These are phyloP conservation scores for Obba rivulosa DNA, from an alignment of 768 basidiomycete species.

Conservation along the genomic window DNA sequence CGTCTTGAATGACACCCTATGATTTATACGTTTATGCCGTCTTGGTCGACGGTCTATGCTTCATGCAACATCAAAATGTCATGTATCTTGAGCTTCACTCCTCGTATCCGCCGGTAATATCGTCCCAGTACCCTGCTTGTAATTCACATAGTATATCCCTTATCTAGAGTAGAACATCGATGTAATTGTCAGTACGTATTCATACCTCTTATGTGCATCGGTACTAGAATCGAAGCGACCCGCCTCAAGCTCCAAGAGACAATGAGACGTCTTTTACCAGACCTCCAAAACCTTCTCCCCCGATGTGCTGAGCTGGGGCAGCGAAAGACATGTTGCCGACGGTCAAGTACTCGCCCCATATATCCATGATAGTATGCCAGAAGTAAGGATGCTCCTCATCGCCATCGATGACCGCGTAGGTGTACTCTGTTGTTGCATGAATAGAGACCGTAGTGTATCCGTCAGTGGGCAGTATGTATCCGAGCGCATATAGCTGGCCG, in stretches of 20 bases:
- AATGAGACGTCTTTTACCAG: constrained; percentile 23
- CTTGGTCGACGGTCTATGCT: no score
- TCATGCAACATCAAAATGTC: no score
- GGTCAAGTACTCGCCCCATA: constrained; percentile 35
- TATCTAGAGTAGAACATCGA: no score
- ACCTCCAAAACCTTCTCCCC: constrained; percentile 30
- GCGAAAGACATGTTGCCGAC: constrained; percentile 40
- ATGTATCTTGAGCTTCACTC: no score
- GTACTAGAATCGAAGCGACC: no score
- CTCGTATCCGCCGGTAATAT: no score
- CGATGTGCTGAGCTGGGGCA: constrained; percentile 32
- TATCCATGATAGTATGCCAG: constrained; percentile 33
- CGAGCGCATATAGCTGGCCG: constrained; percentile 31
- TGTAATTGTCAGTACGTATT: no score
- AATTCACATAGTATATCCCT: no score
- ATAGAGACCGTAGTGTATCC: constrained; percentile 32
- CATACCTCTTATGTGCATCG: no score
- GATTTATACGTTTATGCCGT: no score
- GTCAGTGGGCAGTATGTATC: constrained; percentile 23
- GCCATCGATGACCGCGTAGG: constrained; percentile 28
- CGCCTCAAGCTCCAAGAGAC: constrained; percentile 7
- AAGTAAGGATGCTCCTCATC: constrained; percentile 19
- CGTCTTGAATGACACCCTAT: no score
- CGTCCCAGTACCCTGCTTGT: no score
- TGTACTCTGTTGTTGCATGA: constrained; percentile 31